Conservation (phyloP, 768 basidiomycete species). For the Panus rudis region DNA sequence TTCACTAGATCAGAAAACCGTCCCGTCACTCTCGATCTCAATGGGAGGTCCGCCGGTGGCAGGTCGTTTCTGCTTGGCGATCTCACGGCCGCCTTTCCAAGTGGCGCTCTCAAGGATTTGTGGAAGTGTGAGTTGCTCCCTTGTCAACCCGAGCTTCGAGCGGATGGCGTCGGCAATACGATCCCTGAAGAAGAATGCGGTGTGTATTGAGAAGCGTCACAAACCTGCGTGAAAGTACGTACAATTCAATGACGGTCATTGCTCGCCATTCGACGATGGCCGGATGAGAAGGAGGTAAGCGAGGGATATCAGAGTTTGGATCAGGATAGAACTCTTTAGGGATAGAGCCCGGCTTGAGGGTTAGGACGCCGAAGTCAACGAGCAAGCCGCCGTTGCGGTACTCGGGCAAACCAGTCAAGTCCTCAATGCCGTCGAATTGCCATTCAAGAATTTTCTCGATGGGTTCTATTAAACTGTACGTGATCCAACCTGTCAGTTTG, state of each 20-base stretch:
- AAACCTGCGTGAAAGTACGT: slow-evolving; percentile 23
- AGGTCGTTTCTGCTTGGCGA: slow-evolving; percentile 73
- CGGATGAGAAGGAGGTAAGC: slow-evolving; percentile 69
- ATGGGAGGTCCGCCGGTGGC: slow-evolving; percentile 77
- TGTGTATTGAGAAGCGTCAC: not conserved
- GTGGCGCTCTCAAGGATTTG: slow-evolving; percentile 93
- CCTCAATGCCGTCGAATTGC: slow-evolving; percentile 74
- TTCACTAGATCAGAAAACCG: slow-evolving; percentile 68
- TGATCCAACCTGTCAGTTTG: slow-evolving; percentile 92
- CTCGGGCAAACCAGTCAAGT: slow-evolving; percentile 91
- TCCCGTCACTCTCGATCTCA: slow-evolving; percentile 81
- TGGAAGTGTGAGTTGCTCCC: slow-evolving; percentile 59
- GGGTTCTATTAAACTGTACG: slow-evolving; percentile 83
- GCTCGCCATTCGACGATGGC: slow-evolving; percentile 96
- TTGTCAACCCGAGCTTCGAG: slow-evolving; percentile 40
- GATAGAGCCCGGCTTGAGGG: slow-evolving; percentile 52
- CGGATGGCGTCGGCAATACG: slow-evolving; percentile 71
- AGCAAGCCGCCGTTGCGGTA: slow-evolving; percentile 95
- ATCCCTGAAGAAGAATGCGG: slow-evolving; percentile 44
- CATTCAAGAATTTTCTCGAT: slow-evolving; percentile 73
- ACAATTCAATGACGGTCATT: slow-evolving; percentile 91
- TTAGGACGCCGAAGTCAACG: slow-evolving; percentile 75
- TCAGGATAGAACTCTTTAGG: slow-evolving; percentile 38
- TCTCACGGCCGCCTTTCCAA: slow-evolving; percentile 95
- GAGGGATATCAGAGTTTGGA: slow-evolving; percentile 46